phyloP scores from a whole-genome alignment of 176 grass and related monocot genomes.

The Musa troglodytarum region DNA sequence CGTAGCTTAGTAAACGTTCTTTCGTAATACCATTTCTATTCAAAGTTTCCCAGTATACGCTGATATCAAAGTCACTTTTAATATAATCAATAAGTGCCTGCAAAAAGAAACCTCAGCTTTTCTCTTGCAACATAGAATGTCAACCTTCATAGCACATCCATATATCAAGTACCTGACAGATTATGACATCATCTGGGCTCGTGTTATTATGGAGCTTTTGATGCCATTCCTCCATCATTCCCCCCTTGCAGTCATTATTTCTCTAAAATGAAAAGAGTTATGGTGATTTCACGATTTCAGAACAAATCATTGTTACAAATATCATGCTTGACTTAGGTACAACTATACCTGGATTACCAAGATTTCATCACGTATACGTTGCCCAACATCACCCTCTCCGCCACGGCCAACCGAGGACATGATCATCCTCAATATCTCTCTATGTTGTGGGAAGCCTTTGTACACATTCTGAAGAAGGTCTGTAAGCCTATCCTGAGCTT shows the following conservation, averaged over 20 bases:
- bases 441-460: slow-evolving; percentile 64
- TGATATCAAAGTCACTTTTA: slow-evolving; percentile 69
- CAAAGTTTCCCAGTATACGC: slow-evolving; percentile 88
- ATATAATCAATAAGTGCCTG: slow-evolving; percentile 94
- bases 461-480: slow-evolving; percentile 79
- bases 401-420: slow-evolving; percentile 89
- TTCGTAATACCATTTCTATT: slow-evolving; percentile 90
- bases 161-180: slow-evolving; percentile 73
- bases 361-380: slow-evolving; percentile 99
- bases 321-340: neutral
- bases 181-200: slow-evolving; percentile 96
- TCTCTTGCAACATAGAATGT: slow-evolving; percentile 18
- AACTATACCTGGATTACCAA: slow-evolving; percentile 86
- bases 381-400: slow-evolving; percentile 96
- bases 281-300: slow-evolving; percentile 9
- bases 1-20: slow-evolving; percentile 84
- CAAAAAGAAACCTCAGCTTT: slow-evolving; percentile 29
- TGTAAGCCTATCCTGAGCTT: slow-evolving; percentile 85
- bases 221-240: slow-evolving; percentile 99
- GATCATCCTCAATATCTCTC: slow-evolving; percentile 80
- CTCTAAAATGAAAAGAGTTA: slow-evolving; percentile 45
- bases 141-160: slow-evolving; percentile 1
- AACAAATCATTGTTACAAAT: neutral
- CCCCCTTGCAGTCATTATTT: slow-evolving; percentile 95
- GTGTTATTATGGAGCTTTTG: slow-evolving; percentile 99